These are phyloP conservation scores for Amylocystis lapponica DNA, from an alignment of 768 basidiomycete species.

Conservation along the genomic window DNA sequence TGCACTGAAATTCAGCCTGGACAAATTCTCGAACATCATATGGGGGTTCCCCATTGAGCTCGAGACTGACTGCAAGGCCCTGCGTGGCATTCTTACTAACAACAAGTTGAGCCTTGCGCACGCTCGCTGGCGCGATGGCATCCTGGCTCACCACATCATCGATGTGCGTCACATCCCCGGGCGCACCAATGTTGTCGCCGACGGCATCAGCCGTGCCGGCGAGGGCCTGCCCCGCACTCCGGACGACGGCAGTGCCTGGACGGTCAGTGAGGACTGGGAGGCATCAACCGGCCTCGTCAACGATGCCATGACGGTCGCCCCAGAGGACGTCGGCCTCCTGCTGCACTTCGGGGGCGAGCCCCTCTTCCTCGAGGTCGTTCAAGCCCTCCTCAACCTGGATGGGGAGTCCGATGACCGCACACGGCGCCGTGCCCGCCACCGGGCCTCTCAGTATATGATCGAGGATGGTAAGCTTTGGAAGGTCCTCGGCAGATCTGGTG, in stretches of 20 bases:
- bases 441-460: slow-evolving; percentile 3
- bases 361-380: slow-evolving; percentile 6
- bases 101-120: slow-evolving; percentile 25
- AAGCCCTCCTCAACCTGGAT: slow-evolving; percentile 1
- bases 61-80: slow-evolving; percentile 33
- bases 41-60: slow-evolving; percentile 26
- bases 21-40: slow-evolving; percentile 13
- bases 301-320: no score
- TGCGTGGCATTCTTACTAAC: slow-evolving; percentile 25
- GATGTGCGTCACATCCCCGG: slow-evolving; percentile 20
- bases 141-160: slow-evolving; percentile 21
- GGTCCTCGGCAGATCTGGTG: slow-evolving; percentile 11
- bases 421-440: no score
- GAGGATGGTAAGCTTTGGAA: slow-evolving; percentile 19
- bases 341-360: slow-evolving; percentile 4
- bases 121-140: slow-evolving; percentile 29
- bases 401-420: no score
- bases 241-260: slow-evolving; percentile 17
- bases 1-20: slow-evolving; percentile 26
- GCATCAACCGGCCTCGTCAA: slow-evolving; percentile 8
- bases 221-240: not conserved
- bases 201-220: slow-evolving; percentile 20
- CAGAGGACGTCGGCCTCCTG: no score
- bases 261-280: slow-evolving; percentile 25
- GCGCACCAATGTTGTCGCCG: slow-evolving; percentile 16